phyloP scores from a whole-genome alignment of 345 rosid species.

The Moringa oleifera region DNA sequence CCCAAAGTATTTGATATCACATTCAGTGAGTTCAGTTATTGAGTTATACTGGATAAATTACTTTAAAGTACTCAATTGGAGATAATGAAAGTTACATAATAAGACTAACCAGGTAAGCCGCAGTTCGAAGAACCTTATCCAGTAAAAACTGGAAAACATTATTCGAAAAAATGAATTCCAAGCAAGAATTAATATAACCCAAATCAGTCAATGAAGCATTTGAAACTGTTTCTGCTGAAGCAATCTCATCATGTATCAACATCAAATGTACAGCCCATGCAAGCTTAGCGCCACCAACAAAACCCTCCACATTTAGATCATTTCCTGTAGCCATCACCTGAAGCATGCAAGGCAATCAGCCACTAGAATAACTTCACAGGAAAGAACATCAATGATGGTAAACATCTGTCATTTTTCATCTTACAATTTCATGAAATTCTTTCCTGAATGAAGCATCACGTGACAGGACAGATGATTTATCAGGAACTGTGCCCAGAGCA shows the following conservation, averaged over 20 bases:
- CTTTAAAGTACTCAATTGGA: background rate
- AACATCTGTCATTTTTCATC: constrained; percentile 26
- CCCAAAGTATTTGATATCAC: background rate
- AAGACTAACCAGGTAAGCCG: constrained; percentile 70
- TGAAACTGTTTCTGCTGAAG: constrained; percentile 49
- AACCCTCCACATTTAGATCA: constrained; percentile 59
- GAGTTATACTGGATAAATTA: background rate
- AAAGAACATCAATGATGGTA: constrained; percentile 1
- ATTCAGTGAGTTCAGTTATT: background rate
- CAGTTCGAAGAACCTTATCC: constrained; percentile 78
- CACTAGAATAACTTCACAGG: constrained; percentile 6
- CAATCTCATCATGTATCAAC: constrained; percentile 59
- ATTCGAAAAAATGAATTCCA: constrained; percentile 67
- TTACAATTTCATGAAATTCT: constrained; percentile 88
- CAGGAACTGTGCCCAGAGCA: constrained; percentile 78
- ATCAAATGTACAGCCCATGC: constrained; percentile 91
- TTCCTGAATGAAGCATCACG: constrained; percentile 70
- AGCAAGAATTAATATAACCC: constrained; percentile 57
- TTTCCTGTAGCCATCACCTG: constrained; percentile 71
- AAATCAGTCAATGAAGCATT: constrained; percentile 53
- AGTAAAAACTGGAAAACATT: constrained; percentile 78
- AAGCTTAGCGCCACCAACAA: constrained; percentile 73
- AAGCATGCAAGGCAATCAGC: constrained; percentile 27
- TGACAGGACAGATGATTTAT: constrained; percentile 70
- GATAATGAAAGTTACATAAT: background rate